Conservation (phyloP, 2,329 filamentous ascomycete species). For the Mollisiaceae sp. region DNA sequence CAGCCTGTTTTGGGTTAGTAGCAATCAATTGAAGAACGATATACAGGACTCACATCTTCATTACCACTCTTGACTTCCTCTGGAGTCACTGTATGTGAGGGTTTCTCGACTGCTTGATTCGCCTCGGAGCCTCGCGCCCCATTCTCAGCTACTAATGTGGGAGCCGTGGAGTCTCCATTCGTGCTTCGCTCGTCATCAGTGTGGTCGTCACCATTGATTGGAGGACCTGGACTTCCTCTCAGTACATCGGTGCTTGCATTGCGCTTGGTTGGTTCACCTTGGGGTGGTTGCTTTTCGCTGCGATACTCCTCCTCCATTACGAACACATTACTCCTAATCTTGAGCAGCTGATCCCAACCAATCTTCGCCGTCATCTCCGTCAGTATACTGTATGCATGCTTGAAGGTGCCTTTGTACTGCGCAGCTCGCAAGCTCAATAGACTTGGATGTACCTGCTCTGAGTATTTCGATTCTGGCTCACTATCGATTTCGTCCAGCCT, state of each 20-base stretch:
- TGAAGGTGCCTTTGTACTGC: slow-evolving; percentile 91
- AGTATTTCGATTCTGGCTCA: slow-evolving; percentile 78
- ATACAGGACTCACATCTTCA: slow-evolving; percentile 63
- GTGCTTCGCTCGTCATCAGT: slow-evolving; percentile 41
- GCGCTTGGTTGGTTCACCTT: slow-evolving; percentile 55
- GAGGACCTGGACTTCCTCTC: slow-evolving; percentile 69
- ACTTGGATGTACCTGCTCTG: slow-evolving; percentile 86
- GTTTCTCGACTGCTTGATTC: slow-evolving; percentile 69
- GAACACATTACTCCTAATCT: slow-evolving; percentile 94
- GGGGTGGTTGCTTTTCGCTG: slow-evolving; percentile 75
- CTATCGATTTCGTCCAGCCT: slow-evolving; percentile 96
- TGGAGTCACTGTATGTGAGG: slow-evolving; percentile 77
- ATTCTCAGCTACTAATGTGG: slow-evolving; percentile 37
- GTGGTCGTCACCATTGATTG: slow-evolving; percentile 49
- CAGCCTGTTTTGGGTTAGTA: slow-evolving; percentile 51
- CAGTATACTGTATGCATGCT: slow-evolving; percentile 90
- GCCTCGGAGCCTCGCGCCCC: slow-evolving; percentile 28
- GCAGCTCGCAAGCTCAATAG: slow-evolving; percentile 85
- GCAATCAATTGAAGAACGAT: slow-evolving; percentile 32
- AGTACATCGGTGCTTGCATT: slow-evolving; percentile 82
- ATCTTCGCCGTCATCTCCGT: slow-evolving; percentile 97
- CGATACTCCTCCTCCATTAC: slow-evolving; percentile 99
- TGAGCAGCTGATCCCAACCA: slow-evolving; percentile 95
- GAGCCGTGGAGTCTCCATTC: slow-evolving; percentile 38
- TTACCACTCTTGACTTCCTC: slow-evolving; percentile 76